Evolutionary conservation across 495 filamentous ascomycete genomes (phyloP).

Genomic region (Neurospora intermedia): DNA sequence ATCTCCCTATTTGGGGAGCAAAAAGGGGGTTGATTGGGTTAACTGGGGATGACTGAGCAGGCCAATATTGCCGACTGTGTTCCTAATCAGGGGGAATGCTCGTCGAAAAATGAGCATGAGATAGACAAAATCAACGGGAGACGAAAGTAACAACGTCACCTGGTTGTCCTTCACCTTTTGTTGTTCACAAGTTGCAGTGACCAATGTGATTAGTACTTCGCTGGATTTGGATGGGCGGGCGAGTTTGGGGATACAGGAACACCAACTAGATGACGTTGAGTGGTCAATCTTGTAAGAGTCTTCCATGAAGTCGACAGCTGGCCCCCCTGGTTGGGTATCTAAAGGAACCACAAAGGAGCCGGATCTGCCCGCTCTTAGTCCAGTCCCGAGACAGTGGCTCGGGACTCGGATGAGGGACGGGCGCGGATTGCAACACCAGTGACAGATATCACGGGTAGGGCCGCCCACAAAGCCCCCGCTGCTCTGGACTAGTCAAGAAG

Average conservation of each 20-base stretch:
- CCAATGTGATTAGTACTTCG: background rate
- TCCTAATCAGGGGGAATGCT: background rate
- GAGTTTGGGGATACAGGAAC: background rate
- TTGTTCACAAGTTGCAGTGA: background rate
- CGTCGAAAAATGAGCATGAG: background rate
- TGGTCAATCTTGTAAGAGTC: background rate
- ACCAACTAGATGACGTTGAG: background rate
- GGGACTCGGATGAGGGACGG: background rate
- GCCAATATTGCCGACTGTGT: background rate
- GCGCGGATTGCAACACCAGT: background rate
- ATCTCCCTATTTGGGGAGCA: constrained; percentile 4
- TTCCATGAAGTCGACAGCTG: background rate
- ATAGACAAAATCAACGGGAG: background rate
- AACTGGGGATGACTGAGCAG: background rate
- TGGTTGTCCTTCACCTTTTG: background rate
- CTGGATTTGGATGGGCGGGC: background rate
- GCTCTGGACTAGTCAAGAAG: background rate
- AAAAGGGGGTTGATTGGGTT: constrained; percentile 12
- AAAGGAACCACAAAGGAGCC: background rate
- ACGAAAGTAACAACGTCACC: background rate
- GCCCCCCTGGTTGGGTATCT: background rate
- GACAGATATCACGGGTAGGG: background rate
- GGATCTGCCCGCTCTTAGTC: background rate
- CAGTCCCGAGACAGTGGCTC: background rate
- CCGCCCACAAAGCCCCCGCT: background rate